Evolutionary conservation across 371 early-diverging fungal species (phyloP), one percentile per base, ranked within the genome.

Genomic region (Syncephalastrum sp.): DNA sequence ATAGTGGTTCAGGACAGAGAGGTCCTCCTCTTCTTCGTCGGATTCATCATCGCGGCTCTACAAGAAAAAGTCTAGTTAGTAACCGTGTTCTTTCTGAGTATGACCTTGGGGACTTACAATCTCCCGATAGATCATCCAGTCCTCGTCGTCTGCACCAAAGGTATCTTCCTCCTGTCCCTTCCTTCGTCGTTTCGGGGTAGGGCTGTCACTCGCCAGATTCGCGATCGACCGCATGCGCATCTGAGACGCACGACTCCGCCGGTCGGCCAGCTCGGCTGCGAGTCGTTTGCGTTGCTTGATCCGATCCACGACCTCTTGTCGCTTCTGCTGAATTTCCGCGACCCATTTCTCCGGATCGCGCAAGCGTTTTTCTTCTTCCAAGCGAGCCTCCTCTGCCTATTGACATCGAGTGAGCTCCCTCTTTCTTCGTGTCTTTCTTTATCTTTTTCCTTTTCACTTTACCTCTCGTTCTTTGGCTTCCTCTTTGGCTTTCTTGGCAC

Each of bases 101-200:
- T 41, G 17, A 23, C 21, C 2, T 24, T n/a, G n/a, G 17, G 23
- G 50, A 5, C 82, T 75, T 82, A 86, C 88, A 54, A 95, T 93
- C 65, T 93, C 90, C 27, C 91, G 81, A 59, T 96, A 96, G 47
- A 96, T 85, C 63, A 83, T 83, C 96, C 96, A 96, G 61, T 95
- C 95, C 7, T 86, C 90, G 64, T 94, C 95, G 63, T 94, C 89
- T n/a, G 87, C 88, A 21, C 96, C 96, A 81, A 96, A 96, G 1
- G 85, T 88, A 59, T 96, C 95, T 69, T 93, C 93, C 61, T 85
- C 87, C 52, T 80, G 70, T 15, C 84, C 85, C 42, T 74, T 81
- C 60, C 79, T 69, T 47, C 82, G 72, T 25, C 84, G 74, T 52
- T 86, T 85, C 29, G 79, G 38, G 46, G 72, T 46, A 51, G 80